These are phyloP conservation scores for Wickerhamiella siamensis DNA, from an alignment of 805 yeast genomes.

Conservation along the genomic window DNA sequence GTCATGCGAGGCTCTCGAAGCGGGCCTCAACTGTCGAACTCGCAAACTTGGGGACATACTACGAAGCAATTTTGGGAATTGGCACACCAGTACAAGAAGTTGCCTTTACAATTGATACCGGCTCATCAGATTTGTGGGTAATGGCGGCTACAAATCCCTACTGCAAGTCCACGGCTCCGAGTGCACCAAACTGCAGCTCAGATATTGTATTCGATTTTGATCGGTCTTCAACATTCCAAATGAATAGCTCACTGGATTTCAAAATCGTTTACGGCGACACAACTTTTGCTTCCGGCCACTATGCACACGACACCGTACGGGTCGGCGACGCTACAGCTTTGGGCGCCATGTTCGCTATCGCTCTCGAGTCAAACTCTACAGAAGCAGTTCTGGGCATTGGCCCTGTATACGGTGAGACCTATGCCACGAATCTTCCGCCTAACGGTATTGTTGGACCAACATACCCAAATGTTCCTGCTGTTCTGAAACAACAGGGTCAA, in stretches of 20 bases:
- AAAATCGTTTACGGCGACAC: conserved; percentile 31
- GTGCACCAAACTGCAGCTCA: conserved; percentile 11
- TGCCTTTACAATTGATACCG: conserved; percentile 47
- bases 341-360: conserved; percentile 54
- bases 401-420: conserved; percentile 20
- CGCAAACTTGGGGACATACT: conserved; percentile 8
- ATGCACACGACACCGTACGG: conserved; percentile 43
- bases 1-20: no score
- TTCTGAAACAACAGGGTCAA: conserved; percentile 26
- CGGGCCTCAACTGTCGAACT: not conserved
- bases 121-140: conserved; percentile 55
- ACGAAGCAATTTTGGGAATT: conserved; percentile 15
- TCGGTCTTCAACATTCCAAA: conserved; percentile 17
- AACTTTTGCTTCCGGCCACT: conserved; percentile 33
- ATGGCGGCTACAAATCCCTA: conserved; percentile 16
- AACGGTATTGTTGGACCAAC: conserved; percentile 9
- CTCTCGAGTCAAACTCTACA: conserved; percentile 43
- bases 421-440: conserved; percentile 5
- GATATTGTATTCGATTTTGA: conserved; percentile 17
- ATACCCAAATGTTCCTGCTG: conserved; percentile 22
- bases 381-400: conserved; percentile 29
- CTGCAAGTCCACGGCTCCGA: conserved; percentile 14
- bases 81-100: conserved; percentile 42
- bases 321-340: conserved; percentile 34
- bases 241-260: conserved; percentile 11